Base-by-base conservation (phyloP, 78 protist genomes). In the Dictyostelium capitatum region DNA sequence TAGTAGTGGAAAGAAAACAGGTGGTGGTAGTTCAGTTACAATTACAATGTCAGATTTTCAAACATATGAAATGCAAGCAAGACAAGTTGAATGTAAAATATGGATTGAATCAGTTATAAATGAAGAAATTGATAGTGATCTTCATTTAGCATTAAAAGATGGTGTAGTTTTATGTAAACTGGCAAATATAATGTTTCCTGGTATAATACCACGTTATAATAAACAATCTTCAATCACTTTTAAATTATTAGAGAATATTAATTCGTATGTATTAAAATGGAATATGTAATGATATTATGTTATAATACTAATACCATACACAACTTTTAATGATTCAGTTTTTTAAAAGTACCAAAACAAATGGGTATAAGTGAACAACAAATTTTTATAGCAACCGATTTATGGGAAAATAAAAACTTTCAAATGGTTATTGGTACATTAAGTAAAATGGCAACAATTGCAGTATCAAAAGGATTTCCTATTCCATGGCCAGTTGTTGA, bases 11-110 rank as follows among this genome's bases (percentile, higher is more conserved):
- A 82, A 82, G 4, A 85, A 85, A 41, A 85, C 77, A 23, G 17
- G 46, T 20, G 64, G 82, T 30, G 25, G 75, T 0, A 37, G 83
- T 2, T 85, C 92, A 0, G 92, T 85, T 4, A 85, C 92, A 11
- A 85, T 85, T 30, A 85, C 92, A 20, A 85, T 85, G 83, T 85
- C 92, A 6, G 92, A 85, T 48, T 85, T 85, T 48, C 92, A 85
- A 43, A 85, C 92, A 0, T 85, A 85, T 85, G 92, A 85, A 50
- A 85, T 85, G 83, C 92, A 85, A 59, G 51, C 59, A 14, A 32
- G 83, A 50, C 79, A 75, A 30, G 43, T 47, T 5, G 92, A 85
- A 48, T 85, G 92, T 47, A 75, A 62, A 20, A 23, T 46, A 75
- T 85, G 92, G 92, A 75, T 85, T 4, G 92, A 85, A 75, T 69